These are phyloP conservation scores for Fusarium piperis DNA, from an alignment of 2,329 filamentous ascomycete species.

Conservation along the genomic window DNA sequence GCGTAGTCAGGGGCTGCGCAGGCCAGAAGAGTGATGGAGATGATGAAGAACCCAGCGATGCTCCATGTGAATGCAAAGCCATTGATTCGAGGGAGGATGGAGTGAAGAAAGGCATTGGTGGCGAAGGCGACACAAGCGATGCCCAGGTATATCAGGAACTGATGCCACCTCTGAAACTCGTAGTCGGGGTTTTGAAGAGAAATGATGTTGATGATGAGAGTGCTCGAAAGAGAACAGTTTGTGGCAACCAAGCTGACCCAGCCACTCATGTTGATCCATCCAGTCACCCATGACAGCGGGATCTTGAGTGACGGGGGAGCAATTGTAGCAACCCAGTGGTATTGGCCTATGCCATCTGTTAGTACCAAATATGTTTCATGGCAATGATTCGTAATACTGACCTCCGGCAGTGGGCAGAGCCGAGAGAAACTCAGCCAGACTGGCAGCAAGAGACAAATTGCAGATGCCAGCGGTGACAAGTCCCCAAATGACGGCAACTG, in stretches of 20 bases:
- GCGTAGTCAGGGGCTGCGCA: conserved; percentile 70
- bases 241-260: conserved; percentile 74
- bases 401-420: conserved; percentile 68
- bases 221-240: conserved; percentile 72
- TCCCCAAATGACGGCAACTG: conserved; percentile 75
- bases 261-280: conserved; percentile 74
- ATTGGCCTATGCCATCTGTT: conserved; percentile 57
- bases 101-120: conserved; percentile 46
- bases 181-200: conserved; percentile 68
- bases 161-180: conserved; percentile 69
- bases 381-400: conserved; percentile 60
- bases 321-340: conserved; percentile 74
- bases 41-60: conserved; percentile 72
- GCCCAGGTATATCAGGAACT: conserved; percentile 65
- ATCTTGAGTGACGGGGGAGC: conserved; percentile 30
- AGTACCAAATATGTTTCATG: background rate
- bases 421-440: conserved; percentile 75
- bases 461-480: conserved; percentile 48
- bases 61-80: conserved; percentile 77
- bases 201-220: conserved; percentile 73
- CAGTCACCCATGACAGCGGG: conserved; percentile 45
- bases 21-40: conserved; percentile 73
- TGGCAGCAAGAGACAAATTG: conserved; percentile 63
- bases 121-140: conserved; percentile 43
- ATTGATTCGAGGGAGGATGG: conserved; percentile 58